Evolutionary conservation across 352 stramenopile genomes (phyloP).

Genomic region (Globisporangium iwayamae): DNA sequence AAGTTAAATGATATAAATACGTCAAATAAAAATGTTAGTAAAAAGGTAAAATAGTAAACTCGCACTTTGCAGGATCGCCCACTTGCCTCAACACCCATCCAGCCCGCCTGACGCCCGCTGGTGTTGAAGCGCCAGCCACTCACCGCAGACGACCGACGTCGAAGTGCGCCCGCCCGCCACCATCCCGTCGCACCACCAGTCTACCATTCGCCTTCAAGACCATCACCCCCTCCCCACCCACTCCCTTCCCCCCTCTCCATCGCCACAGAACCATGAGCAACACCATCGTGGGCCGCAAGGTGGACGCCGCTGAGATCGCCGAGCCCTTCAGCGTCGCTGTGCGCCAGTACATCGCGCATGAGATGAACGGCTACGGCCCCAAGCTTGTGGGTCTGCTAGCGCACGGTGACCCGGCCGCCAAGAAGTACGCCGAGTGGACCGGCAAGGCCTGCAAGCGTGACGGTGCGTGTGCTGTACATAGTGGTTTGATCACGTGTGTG

Average conservation of each 20-base stretch:
- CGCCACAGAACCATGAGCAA: not conserved
- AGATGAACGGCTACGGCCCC: slow-evolving; percentile 75
- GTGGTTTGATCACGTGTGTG: not conserved
- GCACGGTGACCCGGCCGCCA: slow-evolving; percentile 92
- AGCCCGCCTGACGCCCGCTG: not conserved
- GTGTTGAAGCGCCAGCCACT: slow-evolving; percentile 5
- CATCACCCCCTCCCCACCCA: not conserved
- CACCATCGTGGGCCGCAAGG: slow-evolving; percentile 36
- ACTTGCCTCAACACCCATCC: not conserved
- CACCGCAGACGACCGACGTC: not conserved
- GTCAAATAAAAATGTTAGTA: too few species aligned
- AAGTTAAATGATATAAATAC: not conserved
- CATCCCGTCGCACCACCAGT: slow-evolving; percentile 2
- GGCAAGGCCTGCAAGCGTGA: slow-evolving; percentile 92
- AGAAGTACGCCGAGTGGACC: slow-evolving; percentile 97
- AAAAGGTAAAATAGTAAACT: too few species aligned
- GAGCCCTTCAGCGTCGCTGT: slow-evolving; percentile 86
- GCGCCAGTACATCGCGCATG: slow-evolving; percentile 71
- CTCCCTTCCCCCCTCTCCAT: not conserved
- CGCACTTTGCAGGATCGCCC: too few species aligned
- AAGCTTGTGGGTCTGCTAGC: slow-evolving; percentile 92
- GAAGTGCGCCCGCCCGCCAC: not conserved
- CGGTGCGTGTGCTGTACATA: slow-evolving; percentile 22
- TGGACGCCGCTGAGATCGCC: slow-evolving; percentile 80
- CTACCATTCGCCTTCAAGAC: slow-evolving; percentile 4